phyloP scores from a whole-genome alignment of 2,329 filamentous ascomycete genomes.

The Penicillium sp. region DNA sequence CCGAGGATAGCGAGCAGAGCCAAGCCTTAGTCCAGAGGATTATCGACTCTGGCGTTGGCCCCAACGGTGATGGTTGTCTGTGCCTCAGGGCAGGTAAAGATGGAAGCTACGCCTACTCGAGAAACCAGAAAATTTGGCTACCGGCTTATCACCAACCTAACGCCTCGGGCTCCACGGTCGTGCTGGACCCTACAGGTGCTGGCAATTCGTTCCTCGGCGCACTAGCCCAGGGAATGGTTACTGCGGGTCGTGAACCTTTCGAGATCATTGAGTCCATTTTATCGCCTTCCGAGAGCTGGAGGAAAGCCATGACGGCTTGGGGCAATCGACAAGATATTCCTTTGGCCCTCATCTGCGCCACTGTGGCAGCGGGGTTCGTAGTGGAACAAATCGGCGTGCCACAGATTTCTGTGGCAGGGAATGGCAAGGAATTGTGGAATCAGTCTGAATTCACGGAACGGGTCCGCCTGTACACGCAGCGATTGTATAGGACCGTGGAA shows the following conservation, averaged over 20 bases:
- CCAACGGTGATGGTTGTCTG: slow-evolving; percentile 35
- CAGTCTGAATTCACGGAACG: slow-evolving; percentile 43
- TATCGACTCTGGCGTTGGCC: slow-evolving; percentile 36
- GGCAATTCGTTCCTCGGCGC: slow-evolving; percentile 82
- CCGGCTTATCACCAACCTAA: slow-evolving; percentile 64
- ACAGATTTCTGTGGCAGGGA: slow-evolving; percentile 25
- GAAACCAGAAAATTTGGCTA: slow-evolving; percentile 57
- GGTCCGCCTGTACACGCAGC: slow-evolving; percentile 43
- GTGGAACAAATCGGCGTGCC: slow-evolving; percentile 94
- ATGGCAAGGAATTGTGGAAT: slow-evolving; percentile 44
- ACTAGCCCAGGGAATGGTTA: slow-evolving; percentile 53
- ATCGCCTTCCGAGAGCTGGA: slow-evolving; percentile 54
- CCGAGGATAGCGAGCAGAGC: slow-evolving; percentile 24
- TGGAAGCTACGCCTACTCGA: slow-evolving; percentile 49
- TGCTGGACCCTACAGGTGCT: slow-evolving; percentile 90
- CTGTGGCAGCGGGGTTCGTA: slow-evolving; percentile 80
- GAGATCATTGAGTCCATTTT: slow-evolving; percentile 30
- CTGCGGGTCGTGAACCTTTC: slow-evolving; percentile 34
- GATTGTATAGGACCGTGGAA: slow-evolving; percentile 39
- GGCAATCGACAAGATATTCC: slow-evolving; percentile 48
- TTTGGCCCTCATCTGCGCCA: slow-evolving; percentile 71
- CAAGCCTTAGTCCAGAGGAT: slow-evolving; percentile 34
- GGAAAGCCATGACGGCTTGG: slow-evolving; percentile 41
- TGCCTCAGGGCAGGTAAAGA: slow-evolving; percentile 60
- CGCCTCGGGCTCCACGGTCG: slow-evolving; percentile 38